Base-by-base conservation (phyloP, 2,329 filamentous ascomycete species). In the Monascus ruber region DNA sequence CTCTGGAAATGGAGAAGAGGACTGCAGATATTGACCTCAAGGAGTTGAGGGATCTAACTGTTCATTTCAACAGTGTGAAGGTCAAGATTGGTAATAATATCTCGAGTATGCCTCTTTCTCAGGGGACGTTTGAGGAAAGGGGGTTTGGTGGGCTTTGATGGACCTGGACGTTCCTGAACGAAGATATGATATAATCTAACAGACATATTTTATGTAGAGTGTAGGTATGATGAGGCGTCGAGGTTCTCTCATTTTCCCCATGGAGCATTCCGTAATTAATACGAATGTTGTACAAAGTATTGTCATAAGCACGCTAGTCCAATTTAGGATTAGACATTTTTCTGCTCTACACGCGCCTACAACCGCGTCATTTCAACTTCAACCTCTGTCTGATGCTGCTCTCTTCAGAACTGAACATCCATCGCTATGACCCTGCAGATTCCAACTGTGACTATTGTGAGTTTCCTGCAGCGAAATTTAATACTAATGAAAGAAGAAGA, bases 71-170 rank as follows among this genome's bases (percentile, higher is more conserved):
- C 5, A 74, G 72, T 6, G 62, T 89, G 46, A 88, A 87, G 62
- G 73, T 70, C 28, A 88, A 87, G 64, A 78, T 87, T 53, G 83
- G 83, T 5, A 88, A 87, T 52, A 62, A 70, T 10, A 74, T 88
- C 11, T 51, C 60, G 36, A 64, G 50, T 41, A 49, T 63, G 35
- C 41, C 47, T 5, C 44, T 65, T 33, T 44, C 42, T 7, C 41
- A 28, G 5, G 42, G 40, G 34, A 42, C 35, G 24, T 10, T 40
- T 10, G 34, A 46, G 25, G 42, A 44, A 32, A 38, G 28, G 10
- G 43, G 41, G 1, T 39, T 49, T 39, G 42, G 35, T n/a, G 45
- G 47, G 11, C 26, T 47, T 24, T 51, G 35, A 42, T 6, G 8
- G 9, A 17, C 17, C 17, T 17, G 17, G 17, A 17, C 3, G 3